A percentile compares a stretch with the other conserved stretches of the same genome.
Evolutionary conservation across 202 grass and related monocot species (phyloP).

Genomic region (Schoenoplectus triqueter): DNA sequence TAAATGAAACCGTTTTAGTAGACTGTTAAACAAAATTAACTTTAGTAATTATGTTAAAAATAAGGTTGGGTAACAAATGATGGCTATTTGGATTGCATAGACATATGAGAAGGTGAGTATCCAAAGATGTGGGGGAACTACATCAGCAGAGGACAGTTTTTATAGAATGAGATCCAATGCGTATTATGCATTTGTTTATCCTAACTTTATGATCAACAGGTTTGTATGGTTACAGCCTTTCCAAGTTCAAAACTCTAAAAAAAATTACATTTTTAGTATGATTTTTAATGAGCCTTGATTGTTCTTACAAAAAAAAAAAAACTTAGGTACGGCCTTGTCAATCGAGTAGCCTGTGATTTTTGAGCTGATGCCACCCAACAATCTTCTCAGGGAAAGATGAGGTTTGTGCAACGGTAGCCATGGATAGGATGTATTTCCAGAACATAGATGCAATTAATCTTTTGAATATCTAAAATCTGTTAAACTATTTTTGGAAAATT

Average conservation of each 20-base stretch:
- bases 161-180: slow-evolving; percentile 81
- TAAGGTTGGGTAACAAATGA: slow-evolving; percentile 25
- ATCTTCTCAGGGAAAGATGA: too few species aligned
- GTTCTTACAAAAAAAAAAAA: slow-evolving; percentile 15
- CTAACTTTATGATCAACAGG: slow-evolving; percentile 99
- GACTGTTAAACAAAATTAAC: slow-evolving; percentile 36
- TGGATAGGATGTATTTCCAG: too few species aligned
- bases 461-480: too few species aligned
- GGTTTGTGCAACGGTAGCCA: too few species aligned
- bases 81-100: slow-evolving; percentile 45
- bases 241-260: slow-evolving; percentile 4
- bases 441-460: too few species aligned
- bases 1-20: slow-evolving; percentile 64
- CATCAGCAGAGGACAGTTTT: slow-evolving; percentile 42
- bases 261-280: background rate
- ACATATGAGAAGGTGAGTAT: slow-evolving; percentile 89
- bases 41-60: background rate
- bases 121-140: slow-evolving; percentile 75
- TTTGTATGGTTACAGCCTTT: slow-evolving; percentile 37
- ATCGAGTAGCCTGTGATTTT: too few species aligned
- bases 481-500: too few species aligned
- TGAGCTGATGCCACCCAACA: too few species aligned
- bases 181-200: slow-evolving; percentile 91
- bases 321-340: slow-evolving; percentile 65
- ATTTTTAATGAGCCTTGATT: slow-evolving; percentile 31